Evolutionary conservation across 2,329 filamentous ascomycete genomes (phyloP).

Genomic region (Zymoseptoria passerinii): DNA sequence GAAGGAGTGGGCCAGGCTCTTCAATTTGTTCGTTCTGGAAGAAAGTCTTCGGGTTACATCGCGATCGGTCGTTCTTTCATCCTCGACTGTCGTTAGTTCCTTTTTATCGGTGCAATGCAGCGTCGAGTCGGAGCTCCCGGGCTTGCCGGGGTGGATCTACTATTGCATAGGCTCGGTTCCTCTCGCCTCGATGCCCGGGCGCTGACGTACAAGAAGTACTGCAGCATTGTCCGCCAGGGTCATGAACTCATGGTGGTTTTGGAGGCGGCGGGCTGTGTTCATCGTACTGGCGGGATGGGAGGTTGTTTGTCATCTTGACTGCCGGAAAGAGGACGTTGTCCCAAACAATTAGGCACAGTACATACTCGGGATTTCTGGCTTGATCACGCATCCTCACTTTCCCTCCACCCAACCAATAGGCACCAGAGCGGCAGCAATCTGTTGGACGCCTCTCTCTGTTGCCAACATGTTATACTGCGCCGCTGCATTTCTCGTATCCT

Average conservation of each 20-base stretch:
- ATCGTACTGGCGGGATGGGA: not conserved
- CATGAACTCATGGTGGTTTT: not conserved
- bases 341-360: not conserved
- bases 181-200: not conserved
- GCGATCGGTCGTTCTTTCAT: not conserved
- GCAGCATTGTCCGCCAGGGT: not conserved
- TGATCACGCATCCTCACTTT: not conserved
- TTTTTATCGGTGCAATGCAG: not conserved
- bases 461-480: conserved; percentile 91
- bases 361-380: not conserved
- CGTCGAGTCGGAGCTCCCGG: not conserved
- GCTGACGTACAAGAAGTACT: not conserved
- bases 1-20: no score
- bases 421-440: conserved; percentile 80
- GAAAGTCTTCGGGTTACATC: not conserved
- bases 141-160: not conserved
- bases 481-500: conserved; percentile 88
- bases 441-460: conserved; percentile 79
- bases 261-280: not conserved
- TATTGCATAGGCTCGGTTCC: not conserved
- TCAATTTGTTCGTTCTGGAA: not conserved
- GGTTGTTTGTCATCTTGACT: no score
- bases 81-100: not conserved
- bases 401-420: conserved; percentile 72
- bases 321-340: no score